Conservation (phyloP, 805 yeast genomes). For the Candida takata region DNA sequence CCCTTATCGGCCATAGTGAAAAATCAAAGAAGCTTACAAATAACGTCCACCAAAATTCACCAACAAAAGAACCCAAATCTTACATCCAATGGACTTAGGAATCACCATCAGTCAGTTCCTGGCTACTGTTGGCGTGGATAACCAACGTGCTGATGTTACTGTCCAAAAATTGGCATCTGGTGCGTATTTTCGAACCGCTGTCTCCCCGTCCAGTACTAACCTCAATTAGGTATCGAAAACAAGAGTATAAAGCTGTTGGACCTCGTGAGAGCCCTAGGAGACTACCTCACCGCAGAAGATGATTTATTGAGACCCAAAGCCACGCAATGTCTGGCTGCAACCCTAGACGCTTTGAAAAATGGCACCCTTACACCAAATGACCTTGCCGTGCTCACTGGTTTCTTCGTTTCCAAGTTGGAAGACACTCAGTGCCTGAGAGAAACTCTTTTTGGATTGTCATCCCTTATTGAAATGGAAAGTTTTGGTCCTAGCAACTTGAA, state of each 20-base stretch:
- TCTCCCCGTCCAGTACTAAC: slow-evolving; percentile 1
- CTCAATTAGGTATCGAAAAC: slow-evolving; percentile 7
- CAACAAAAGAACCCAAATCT: no score
- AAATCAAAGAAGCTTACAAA: no score
- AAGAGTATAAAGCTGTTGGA: slow-evolving; percentile 26
- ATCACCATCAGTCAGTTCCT: slow-evolving; percentile 29
- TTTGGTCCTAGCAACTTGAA: slow-evolving; percentile 32
- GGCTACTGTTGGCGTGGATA: slow-evolving; percentile 33
- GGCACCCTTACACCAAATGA: slow-evolving; percentile 32
- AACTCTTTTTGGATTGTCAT: slow-evolving; percentile 45
- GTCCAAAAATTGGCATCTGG: slow-evolving; percentile 25
- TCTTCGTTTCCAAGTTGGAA: slow-evolving; percentile 58
- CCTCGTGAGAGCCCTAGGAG: slow-evolving; percentile 54
- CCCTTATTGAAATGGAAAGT: slow-evolving; percentile 46
- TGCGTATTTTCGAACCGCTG: slow-evolving; percentile 5
- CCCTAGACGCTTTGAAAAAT: slow-evolving; percentile 26
- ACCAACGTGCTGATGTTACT: slow-evolving; percentile 23
- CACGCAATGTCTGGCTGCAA: slow-evolving; percentile 34
- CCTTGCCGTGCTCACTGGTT: slow-evolving; percentile 35
- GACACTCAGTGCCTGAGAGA: slow-evolving; percentile 51
- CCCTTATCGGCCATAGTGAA: no score
- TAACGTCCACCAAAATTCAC: no score
- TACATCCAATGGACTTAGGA: background rate
- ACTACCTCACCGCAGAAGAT: slow-evolving; percentile 53
- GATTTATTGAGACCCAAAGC: slow-evolving; percentile 45